phyloP scores from a whole-genome alignment of 352 stramenopile genomes.

The Pythium aristosporum region DNA sequence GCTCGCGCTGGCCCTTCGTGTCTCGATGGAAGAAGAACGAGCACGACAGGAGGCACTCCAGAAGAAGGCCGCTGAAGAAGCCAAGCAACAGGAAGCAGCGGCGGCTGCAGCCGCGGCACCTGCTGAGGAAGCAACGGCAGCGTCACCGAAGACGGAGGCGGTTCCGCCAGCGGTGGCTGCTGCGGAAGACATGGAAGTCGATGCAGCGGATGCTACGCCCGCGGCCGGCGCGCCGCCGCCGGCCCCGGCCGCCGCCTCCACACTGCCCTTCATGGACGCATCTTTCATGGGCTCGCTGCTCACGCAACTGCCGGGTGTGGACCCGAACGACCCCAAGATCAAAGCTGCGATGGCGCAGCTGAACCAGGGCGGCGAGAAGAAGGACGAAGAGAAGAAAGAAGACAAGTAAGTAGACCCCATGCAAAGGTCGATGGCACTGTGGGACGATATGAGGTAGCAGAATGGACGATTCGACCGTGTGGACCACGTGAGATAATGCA shows the following conservation, averaged over 20 bases:
- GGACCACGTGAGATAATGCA: neutral
- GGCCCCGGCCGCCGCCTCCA: constrained; percentile 71
- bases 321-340: constrained; percentile 92
- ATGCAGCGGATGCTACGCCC: constrained; percentile 30
- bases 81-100: constrained; percentile 24
- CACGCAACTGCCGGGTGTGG: constrained; percentile 85
- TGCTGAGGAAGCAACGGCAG: constrained; percentile 14
- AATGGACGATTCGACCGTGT: no score
- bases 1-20: constrained; percentile 94
- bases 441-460: no score
- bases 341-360: constrained; percentile 89
- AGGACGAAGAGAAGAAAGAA: constrained; percentile 85
- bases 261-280: constrained; percentile 88
- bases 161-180: constrained; percentile 17
- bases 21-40: constrained; percentile 99
- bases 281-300: constrained; percentile 90
- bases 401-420: constrained; percentile 52
- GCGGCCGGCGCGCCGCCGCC: constrained; percentile 46
- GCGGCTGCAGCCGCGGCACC: constrained; percentile 23
- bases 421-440: neutral
- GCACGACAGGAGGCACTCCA: constrained; percentile 93
- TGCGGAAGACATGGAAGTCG: constrained; percentile 39
- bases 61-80: constrained; percentile 85
- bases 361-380: constrained; percentile 78
- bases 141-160: constrained; percentile 25